Evolutionary conservation across 2,329 filamentous ascomycete genomes (phyloP), one percentile per base, ranked within the genome.

Genomic region (Aaosphaeria pasadenensis): DNA sequence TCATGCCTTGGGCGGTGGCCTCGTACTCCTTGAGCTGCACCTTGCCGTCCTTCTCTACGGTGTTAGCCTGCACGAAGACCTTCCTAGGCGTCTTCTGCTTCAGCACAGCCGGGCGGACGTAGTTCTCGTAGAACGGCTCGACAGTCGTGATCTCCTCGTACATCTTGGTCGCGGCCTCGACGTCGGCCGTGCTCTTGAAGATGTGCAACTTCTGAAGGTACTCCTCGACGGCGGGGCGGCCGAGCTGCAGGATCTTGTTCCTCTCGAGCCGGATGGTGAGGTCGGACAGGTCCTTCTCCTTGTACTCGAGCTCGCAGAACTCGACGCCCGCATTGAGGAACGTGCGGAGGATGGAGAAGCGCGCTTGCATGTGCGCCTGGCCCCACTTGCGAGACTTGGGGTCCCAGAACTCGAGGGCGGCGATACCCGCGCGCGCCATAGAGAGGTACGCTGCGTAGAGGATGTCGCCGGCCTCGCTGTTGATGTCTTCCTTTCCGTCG

Each of bases 11-110:
- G 5, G 86, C 75, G 5, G 83, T 88, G 1, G 91, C 80, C 58
- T 95, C 89, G 71, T 96, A 96, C 74, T 96, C 90, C 74, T 86
- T 88, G 70, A 96, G 72, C 48, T 87, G 89, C 1, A 71, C 73
- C 54, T 73, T 71, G 5, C 43, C 66, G 24, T 56, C 56, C 67
- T 83, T 79, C 52, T 87, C 83, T 48, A 85, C 80, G 0, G 92
- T 96, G 71, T 95, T 97, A 50, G 89, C 90, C 75, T 96, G 91
- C 46, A 96, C 90, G 74, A 95, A 96, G 40, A 96, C 86, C 77
- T 91, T 91, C 50, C 88, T 77, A n/a, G 88, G 88, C 71, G 88
- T 87, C 74, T 89, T 89, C 71, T 89, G 88, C 59, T 79, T 77
- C 39, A 92, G 71, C 28, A 92, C 88, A 51, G 88, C 81, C 42